Percentiles rank a stretch among this genome's conserved stretches.
Conservation (phyloP, 23 red algal genomes). For the Chondrus crispus region DNA sequence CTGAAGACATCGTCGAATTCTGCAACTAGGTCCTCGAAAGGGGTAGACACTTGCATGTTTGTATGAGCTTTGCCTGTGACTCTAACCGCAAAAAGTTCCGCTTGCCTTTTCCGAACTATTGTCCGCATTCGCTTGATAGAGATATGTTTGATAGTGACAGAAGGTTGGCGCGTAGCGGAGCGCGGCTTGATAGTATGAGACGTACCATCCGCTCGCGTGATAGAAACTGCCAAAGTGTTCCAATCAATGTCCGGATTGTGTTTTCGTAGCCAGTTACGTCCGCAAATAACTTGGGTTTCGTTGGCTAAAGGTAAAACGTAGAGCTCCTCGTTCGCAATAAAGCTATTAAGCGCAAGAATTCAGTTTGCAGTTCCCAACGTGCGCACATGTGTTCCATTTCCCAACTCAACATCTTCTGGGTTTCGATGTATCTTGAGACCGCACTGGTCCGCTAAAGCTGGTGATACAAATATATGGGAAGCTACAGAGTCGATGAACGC, state of each 20-base stretch:
- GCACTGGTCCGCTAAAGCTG: no score
- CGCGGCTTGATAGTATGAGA: no score
- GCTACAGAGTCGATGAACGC: no score
- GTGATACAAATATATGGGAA: no score
- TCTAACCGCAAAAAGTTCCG: neutral
- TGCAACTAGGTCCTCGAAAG: neutral
- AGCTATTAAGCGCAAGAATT: neutral
- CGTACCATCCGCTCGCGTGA: constrained; percentile 38
- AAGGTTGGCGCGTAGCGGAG: no score
- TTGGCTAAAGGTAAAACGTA: neutral
- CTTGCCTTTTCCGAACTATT: no score
- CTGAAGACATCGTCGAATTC: constrained; percentile 9
- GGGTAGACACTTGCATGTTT: no score
- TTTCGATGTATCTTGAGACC: no score
- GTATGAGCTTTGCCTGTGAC: no score
- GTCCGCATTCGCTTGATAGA: no score
- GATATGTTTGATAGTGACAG: no score
- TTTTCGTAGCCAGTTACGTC: neutral
- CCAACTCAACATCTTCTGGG: no score
- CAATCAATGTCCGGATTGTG: neutral
- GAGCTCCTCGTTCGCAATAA: neutral
- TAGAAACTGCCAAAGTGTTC: neutral
- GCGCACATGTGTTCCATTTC: neutral
- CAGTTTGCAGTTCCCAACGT: neutral
- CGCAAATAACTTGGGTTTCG: neutral